Evolutionary conservation across 768 basidiomycete species (phyloP).

Genomic region (Heimioporus sp.): DNA sequence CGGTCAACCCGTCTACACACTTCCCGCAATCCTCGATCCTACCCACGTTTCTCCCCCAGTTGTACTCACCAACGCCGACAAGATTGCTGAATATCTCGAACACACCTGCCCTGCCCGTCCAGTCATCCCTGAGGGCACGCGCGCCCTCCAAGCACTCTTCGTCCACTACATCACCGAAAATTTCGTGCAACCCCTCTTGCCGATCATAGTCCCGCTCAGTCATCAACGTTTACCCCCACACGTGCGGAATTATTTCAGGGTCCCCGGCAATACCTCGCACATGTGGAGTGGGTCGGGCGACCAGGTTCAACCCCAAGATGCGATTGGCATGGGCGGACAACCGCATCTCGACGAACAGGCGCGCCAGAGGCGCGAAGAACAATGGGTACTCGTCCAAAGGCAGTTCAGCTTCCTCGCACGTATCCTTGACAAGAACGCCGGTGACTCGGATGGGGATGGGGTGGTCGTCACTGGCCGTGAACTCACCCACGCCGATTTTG

Average conservation of each 20-base stretch:
- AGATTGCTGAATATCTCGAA: slow-evolving; percentile 74
- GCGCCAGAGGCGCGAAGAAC: slow-evolving; percentile 51
- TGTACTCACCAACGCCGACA: slow-evolving; percentile 56
- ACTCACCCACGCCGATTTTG: slow-evolving; percentile 72
- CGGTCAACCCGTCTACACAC: slow-evolving; percentile 60
- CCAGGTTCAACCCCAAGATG: no score
- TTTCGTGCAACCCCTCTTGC: slow-evolving; percentile 62
- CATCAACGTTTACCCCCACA: slow-evolving; percentile 59
- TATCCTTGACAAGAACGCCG: slow-evolving; percentile 65
- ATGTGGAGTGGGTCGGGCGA: no score
- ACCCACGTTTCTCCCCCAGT: slow-evolving; percentile 36
- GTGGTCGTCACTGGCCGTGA: slow-evolving; percentile 64
- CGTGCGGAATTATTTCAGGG: slow-evolving; percentile 49
- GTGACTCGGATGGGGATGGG: slow-evolving; percentile 62
- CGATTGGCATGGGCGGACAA: background rate
- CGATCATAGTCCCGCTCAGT: slow-evolving; percentile 68
- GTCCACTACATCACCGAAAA: slow-evolving; percentile 68
- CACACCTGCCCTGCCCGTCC: slow-evolving; percentile 64
- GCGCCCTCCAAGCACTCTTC: slow-evolving; percentile 66
- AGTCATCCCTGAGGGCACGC: slow-evolving; percentile 67
- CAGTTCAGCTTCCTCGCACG: slow-evolving; percentile 65
- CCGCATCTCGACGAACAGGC: background rate
- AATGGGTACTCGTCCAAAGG: slow-evolving; percentile 61
- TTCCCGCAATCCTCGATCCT: slow-evolving; percentile 69
- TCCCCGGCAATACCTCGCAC: slow-evolving; percentile 23